phyloP scores from a whole-genome alignment of 495 filamentous ascomycete species.

The Jackrogersella minutella region DNA sequence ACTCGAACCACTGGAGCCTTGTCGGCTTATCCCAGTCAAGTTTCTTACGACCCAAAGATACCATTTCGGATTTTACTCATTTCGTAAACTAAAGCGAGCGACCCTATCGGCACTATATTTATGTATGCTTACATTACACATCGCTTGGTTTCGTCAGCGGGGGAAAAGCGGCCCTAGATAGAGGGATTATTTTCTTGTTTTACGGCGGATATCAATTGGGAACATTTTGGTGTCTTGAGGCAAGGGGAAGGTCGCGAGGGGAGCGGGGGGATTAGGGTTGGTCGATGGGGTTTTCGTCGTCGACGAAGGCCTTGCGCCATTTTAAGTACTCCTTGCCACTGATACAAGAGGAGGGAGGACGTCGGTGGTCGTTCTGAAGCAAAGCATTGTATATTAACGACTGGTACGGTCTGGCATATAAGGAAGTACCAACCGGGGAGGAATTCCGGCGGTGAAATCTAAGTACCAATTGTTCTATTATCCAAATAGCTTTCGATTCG shows the following conservation, averaged over 20 bases:
- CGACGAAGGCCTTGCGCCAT: slow-evolving; percentile 15
- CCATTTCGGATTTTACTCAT: slow-evolving; percentile 36
- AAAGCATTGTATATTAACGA: slow-evolving; percentile 37
- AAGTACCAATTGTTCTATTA: slow-evolving; percentile 22
- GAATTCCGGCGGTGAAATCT: slow-evolving; percentile 18
- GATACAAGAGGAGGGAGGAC: slow-evolving; percentile 10
- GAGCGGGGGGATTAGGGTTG: slow-evolving; percentile 11
- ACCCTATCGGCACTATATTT: slow-evolving; percentile 19
- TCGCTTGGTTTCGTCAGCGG: slow-evolving; percentile 16
- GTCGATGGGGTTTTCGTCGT: slow-evolving; percentile 9
- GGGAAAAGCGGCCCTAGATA: slow-evolving; percentile 12
- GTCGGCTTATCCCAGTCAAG: slow-evolving; percentile 2
- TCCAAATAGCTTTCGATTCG: background rate
- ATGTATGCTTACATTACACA: slow-evolving; percentile 26
- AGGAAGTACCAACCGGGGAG: slow-evolving; percentile 15
- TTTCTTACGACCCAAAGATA: slow-evolving; percentile 37
- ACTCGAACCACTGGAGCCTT: slow-evolving; percentile 2
- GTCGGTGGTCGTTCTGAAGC: slow-evolving; percentile 12
- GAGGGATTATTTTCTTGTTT: slow-evolving; percentile 24
- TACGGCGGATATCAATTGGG: slow-evolving; percentile 32
- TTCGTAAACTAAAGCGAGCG: slow-evolving; percentile 18
- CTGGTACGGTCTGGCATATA: slow-evolving; percentile 31
- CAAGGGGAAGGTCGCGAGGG: background rate
- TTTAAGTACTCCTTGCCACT: slow-evolving; percentile 7
- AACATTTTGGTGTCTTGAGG: slow-evolving; percentile 31